A percentile compares a stretch with the other conserved stretches of the same genome.
Conservation (phyloP, 805 yeast species). For the Yarrowia sp. region DNA sequence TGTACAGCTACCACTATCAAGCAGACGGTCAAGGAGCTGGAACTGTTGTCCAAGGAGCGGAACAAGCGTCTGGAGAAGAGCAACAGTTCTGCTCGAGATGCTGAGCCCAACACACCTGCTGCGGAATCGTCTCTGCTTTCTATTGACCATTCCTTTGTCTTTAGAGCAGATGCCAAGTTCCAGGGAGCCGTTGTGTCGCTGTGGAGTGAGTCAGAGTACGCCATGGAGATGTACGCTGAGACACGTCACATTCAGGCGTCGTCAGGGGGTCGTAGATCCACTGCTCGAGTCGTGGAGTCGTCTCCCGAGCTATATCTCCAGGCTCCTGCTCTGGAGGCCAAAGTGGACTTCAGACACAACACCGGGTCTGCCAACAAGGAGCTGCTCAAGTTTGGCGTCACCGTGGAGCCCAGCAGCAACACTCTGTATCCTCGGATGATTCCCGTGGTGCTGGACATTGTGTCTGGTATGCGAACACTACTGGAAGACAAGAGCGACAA, state of each 20-base stretch:
- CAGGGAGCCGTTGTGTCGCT: slow-evolving; percentile 33
- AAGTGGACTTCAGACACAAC: slow-evolving; percentile 47
- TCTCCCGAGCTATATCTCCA: slow-evolving; percentile 49
- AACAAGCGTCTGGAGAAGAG: slow-evolving; percentile 1
- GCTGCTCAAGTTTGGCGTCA: slow-evolving; percentile 46
- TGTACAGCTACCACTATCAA: slow-evolving; percentile 12
- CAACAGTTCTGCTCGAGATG: background rate
- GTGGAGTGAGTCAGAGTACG: slow-evolving; percentile 31
- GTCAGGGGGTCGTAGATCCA: background rate
- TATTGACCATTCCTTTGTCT: slow-evolving; percentile 10
- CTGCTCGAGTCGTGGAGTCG: slow-evolving; percentile 12
- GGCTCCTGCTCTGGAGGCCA: slow-evolving; percentile 69
- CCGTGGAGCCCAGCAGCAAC: slow-evolving; percentile 69
- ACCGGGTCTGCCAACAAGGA: slow-evolving; percentile 27
- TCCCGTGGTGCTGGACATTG: slow-evolving; percentile 65
- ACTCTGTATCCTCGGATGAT: slow-evolving; percentile 68
- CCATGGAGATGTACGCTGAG: slow-evolving; percentile 15
- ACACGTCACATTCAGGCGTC: background rate
- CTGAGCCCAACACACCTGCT: background rate
- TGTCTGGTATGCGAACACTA: background rate
- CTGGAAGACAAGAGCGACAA: background rate
- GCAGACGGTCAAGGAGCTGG: slow-evolving; percentile 16
- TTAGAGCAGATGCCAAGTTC: slow-evolving; percentile 28
- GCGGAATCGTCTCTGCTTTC: background rate
- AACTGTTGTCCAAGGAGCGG: slow-evolving; percentile 5